phyloP scores from a whole-genome alignment of 495 filamentous ascomycete genomes.

The Tuber melanosporum region DNA sequence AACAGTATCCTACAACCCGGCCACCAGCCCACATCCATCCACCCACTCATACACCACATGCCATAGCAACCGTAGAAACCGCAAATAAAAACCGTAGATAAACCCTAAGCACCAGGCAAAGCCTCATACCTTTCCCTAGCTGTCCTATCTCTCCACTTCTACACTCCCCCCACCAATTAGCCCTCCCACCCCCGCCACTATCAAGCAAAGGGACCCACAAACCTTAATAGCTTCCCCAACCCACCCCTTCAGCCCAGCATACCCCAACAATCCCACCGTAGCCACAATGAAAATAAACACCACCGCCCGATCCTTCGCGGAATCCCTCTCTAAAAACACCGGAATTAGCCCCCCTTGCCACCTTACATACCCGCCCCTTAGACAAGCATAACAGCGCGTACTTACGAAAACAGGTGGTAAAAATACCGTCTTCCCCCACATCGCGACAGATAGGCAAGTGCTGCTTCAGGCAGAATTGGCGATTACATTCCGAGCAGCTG shows the following conservation, averaged over 20 bases:
- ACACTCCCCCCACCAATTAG: neutral
- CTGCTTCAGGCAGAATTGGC: slow-evolving; percentile 80
- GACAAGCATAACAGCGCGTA: slow-evolving; percentile 6
- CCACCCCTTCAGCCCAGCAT: slow-evolving; percentile 58
- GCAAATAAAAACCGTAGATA: neutral
- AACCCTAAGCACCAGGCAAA: neutral
- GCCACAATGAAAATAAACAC: slow-evolving; percentile 88
- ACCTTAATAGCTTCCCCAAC: slow-evolving; percentile 7
- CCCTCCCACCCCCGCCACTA: neutral
- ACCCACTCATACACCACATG: neutral
- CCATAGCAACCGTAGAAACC: neutral
- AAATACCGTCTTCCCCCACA: slow-evolving; percentile 77
- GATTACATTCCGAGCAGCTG: slow-evolving; percentile 77
- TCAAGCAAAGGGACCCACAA: neutral
- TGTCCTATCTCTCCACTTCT: neutral
- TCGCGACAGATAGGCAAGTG: slow-evolving; percentile 78
- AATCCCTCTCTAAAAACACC: slow-evolving; percentile 62
- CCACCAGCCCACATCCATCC: neutral
- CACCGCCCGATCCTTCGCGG: slow-evolving; percentile 78
- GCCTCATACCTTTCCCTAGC: neutral
- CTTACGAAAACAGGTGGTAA: slow-evolving; percentile 83
- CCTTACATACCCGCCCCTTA: neutral
- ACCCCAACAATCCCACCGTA: slow-evolving; percentile 72
- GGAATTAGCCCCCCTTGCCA: slow-evolving; percentile 17
- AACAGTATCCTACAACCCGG: neutral